A percentile compares a stretch with the other conserved stretches of the same genome.
phyloP scores from a whole-genome alignment of 352 stramenopile species.

The Pythium insidiosum region DNA sequence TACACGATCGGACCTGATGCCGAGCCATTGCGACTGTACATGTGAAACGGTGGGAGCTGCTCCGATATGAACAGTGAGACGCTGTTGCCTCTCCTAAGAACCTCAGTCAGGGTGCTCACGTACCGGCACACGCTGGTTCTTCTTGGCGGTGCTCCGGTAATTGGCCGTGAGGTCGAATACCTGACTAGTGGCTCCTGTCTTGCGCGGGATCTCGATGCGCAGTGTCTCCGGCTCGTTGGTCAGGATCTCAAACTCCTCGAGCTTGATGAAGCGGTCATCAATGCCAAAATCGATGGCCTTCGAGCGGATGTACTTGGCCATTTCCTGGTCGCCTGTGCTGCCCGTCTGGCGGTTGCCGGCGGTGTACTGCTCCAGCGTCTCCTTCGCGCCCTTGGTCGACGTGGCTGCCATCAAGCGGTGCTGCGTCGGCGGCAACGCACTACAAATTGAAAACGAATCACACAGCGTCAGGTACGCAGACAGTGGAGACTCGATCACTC shows the following conservation, averaged over 20 bases:
- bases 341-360: constrained; percentile 45
- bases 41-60: constrained; percentile 57
- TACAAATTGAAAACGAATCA: too few relatives aligned
- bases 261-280: constrained; percentile 59
- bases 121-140: constrained; percentile 22
- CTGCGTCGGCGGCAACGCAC: constrained; percentile 60
- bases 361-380: constrained; percentile 72
- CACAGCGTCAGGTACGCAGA: background rate
- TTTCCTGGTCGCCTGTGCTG: constrained; percentile 52
- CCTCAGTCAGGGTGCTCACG: too few relatives aligned
- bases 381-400: constrained; percentile 46
- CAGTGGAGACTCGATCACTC: background rate
- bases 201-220: constrained; percentile 27
- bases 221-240: constrained; percentile 63
- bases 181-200: background rate
- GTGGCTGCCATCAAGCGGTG: constrained; percentile 74
- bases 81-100: too few relatives aligned
- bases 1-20: constrained; percentile 55
- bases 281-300: constrained; percentile 70
- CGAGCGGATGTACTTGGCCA: constrained; percentile 70
- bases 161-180: constrained; percentile 24
- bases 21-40: constrained; percentile 75
- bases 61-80: too few relatives aligned
- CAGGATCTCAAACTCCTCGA: constrained; percentile 81
- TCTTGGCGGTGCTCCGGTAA: constrained; percentile 17